Conservation (phyloP, 2,329 filamentous ascomycete species). For the Curvularia verruculosa region DNA sequence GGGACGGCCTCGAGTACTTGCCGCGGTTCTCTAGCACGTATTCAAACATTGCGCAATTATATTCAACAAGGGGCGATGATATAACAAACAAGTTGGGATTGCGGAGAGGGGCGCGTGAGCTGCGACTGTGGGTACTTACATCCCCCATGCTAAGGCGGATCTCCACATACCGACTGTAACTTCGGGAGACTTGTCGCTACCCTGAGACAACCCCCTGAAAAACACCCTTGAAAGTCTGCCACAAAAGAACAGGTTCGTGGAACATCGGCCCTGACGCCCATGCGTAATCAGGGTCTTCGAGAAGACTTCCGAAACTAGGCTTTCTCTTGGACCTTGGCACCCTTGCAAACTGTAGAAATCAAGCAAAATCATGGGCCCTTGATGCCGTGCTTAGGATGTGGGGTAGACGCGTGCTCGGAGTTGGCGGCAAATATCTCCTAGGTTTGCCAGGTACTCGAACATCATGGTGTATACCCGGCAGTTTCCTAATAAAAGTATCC, state of each 20-base stretch:
- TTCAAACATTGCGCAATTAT: conserved; percentile 18
- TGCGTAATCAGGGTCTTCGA: conserved; percentile 29
- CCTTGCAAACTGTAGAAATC: conserved; percentile 20
- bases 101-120: conserved; percentile 24
- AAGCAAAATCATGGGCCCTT: conserved; percentile 25
- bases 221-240: conserved; percentile 24
- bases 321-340: conserved; percentile 18
- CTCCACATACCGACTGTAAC: conserved; percentile 11
- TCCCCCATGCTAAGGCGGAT: conserved; percentile 24
- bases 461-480: conserved; percentile 4
- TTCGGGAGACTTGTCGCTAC: conserved; percentile 4
- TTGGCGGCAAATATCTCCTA: conserved; percentile 19
- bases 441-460: conserved; percentile 1
- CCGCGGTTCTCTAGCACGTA: conserved; percentile 1
- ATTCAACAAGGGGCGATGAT: conserved; percentile 19
- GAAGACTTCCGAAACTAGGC: conserved; percentile 33
- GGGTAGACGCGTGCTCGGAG: conserved; percentile 23
- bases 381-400: conserved; percentile 24
- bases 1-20: not conserved
- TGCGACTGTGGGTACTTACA: conserved; percentile 20
- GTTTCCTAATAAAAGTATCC: not conserved
- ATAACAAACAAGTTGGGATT: conserved; percentile 22
- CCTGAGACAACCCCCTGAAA: not conserved
- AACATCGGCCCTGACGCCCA: conserved; percentile 35
- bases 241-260: conserved; percentile 34